These are phyloP conservation scores for Ustilago trichophora DNA, from an alignment of 1,284 basidiomycete genomes.

Conservation along the genomic window DNA sequence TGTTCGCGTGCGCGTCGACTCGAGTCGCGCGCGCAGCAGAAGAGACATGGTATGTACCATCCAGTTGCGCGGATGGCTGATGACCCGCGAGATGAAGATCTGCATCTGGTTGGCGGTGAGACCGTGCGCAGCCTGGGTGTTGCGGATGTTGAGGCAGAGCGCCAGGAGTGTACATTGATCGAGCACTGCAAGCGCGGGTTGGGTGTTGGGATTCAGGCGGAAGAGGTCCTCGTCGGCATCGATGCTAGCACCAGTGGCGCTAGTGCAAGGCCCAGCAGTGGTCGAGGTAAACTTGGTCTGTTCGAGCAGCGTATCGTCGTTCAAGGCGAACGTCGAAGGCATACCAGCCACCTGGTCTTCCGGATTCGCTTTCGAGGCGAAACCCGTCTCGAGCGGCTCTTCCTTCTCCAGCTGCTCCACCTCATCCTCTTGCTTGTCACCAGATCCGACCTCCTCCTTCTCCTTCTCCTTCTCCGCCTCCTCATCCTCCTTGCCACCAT, in stretches of 20 bases:
- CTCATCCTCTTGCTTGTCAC: slow-evolving; percentile 3
- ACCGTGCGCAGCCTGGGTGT: slow-evolving; percentile 65
- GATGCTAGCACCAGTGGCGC: slow-evolving; percentile 64
- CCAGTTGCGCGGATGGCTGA: slow-evolving; percentile 63
- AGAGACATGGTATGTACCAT: slow-evolving; percentile 66
- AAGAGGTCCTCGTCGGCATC: slow-evolving; percentile 66
- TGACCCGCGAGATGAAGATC: slow-evolving; percentile 60
- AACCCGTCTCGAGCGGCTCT: slow-evolving; percentile 36
- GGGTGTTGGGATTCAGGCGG: slow-evolving; percentile 80
- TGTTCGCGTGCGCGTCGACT: slow-evolving; percentile 60
- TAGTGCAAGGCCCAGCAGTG: too few relatives aligned
- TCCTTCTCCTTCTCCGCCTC: slow-evolving; percentile 27
- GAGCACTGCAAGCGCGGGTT: slow-evolving; percentile 71
- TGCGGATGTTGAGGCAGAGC: slow-evolving; percentile 63
- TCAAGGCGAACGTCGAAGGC: slow-evolving; percentile 83
- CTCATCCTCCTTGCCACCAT: slow-evolving; percentile 45
- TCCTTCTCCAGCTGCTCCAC: too few relatives aligned
- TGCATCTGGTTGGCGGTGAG: slow-evolving; percentile 63
- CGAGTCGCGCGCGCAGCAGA: slow-evolving; percentile 62
- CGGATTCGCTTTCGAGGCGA: slow-evolving; percentile 47
- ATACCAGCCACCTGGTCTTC: slow-evolving; percentile 58
- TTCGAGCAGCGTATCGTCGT: slow-evolving; percentile 96
- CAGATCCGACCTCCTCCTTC: too few relatives aligned
- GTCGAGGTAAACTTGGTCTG: slow-evolving; percentile 83
- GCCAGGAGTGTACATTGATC: slow-evolving; percentile 64